phyloP scores from a whole-genome alignment of 192 early-diverging fungal genomes.

The Entomortierella lignicola region DNA sequence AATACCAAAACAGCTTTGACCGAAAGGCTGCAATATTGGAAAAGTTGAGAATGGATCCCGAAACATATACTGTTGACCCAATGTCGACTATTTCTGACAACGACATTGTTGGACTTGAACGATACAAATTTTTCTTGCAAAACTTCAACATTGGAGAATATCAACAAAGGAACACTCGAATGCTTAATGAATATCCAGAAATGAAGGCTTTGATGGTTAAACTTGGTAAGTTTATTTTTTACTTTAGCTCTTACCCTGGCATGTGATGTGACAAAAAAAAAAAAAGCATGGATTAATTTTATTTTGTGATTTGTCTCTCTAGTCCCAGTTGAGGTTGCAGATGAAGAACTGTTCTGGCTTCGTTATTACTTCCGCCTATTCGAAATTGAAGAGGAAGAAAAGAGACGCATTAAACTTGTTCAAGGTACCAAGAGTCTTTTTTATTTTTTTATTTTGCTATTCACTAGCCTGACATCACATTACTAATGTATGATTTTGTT shows the following conservation, averaged over 20 bases:
- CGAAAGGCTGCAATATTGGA: constrained; percentile 61
- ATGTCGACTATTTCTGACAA: constrained; percentile 44
- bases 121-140: constrained; percentile 57
- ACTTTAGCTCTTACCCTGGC: too few species aligned
- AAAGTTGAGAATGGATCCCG: constrained; percentile 54
- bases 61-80: constrained; percentile 56
- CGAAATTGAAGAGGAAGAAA: constrained; percentile 67
- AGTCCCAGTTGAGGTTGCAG: constrained; percentile 62
- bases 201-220: constrained; percentile 59
- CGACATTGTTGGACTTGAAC: constrained; percentile 48
- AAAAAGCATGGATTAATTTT: not conserved
- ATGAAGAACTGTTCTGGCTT: constrained; percentile 61
- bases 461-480: too few species aligned
- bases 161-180: constrained; percentile 55
- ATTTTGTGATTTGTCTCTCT: not conserved
- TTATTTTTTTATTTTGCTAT: not conserved
- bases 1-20: constrained; percentile 37
- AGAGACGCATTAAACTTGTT: constrained; percentile 58
- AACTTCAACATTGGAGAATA: constrained; percentile 63
- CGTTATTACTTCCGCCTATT: constrained; percentile 62
- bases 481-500: not conserved
- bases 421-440: constrained; percentile 38
- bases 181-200: constrained; percentile 59
- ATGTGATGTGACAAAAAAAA: not conserved
- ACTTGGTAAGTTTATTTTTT: constrained; percentile 47